phyloP scores from a whole-genome alignment of 177 flowering plant genomes.

The Telopea speciosissima region DNA sequence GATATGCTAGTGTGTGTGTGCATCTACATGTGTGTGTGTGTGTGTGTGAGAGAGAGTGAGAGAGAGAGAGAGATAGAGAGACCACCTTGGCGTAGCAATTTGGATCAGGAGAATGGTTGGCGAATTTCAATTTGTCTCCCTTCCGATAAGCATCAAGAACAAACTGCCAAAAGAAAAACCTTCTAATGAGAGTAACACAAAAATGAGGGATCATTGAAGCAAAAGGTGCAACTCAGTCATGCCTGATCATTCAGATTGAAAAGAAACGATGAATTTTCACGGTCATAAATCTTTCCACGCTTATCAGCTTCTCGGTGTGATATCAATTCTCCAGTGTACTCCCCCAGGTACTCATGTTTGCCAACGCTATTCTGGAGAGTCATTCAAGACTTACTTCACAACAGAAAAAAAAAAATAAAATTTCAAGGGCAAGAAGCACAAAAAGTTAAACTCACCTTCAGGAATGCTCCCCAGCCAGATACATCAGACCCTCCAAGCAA shows the following conservation, averaged over 20 bases:
- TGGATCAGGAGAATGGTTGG: conserved; percentile 97
- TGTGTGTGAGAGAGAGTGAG: not conserved
- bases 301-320: conserved; percentile 98
- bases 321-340: conserved; percentile 95
- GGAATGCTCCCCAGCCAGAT: conserved; percentile 99
- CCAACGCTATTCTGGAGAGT: conserved; percentile 79
- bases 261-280: conserved; percentile 95
- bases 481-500: conserved; percentile 89
- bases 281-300: conserved; percentile 98
- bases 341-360: conserved; percentile 95
- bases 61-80: too few species aligned
- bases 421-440: not conserved
- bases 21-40: not conserved
- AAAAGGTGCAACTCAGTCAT: conserved; percentile 12
- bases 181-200: not conserved
- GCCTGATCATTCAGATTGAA: conserved; percentile 97
- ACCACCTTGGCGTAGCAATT: conserved; percentile 99
- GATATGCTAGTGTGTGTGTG: not conserved
- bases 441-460: conserved; percentile 52
- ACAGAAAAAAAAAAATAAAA: not conserved
- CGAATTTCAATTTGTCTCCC: conserved; percentile 96
- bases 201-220: not conserved
- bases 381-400: conserved; percentile 1
- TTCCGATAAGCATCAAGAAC: conserved; percentile 97
- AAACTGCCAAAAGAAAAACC: conserved; percentile 45